Base-by-base conservation (phyloP, 768 basidiomycete species). In the Chalciporus sphaerocephalus region DNA sequence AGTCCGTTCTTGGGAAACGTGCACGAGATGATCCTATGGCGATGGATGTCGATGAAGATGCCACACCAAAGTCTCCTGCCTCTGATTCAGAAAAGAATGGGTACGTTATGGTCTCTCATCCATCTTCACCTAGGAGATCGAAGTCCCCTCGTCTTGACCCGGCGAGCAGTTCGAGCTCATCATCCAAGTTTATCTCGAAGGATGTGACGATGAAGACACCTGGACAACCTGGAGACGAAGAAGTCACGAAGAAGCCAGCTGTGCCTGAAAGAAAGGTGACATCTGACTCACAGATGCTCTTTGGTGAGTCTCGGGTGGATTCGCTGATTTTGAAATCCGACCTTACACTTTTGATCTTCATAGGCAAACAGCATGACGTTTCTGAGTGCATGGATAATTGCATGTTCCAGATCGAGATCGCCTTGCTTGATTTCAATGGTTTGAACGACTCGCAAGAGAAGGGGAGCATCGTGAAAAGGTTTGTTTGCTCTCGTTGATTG, bases 351-450 rank as follows among this genome's bases (percentile, higher is more conserved):
- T 32, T 18, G 59, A 32, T 22, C 38, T 48, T 46, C 7, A 30
- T 46, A 92, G 93, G 95, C 5, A 86, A 87, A 56, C 96, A 99
- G 58, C 95, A 99, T 59, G 96, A 99, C 62, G 94, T 98, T 11
- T 86, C 95, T 0, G 96, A 99, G 67, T 97, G 95, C 68, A 92
- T 98, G 87, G 95, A 98, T 67, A 98, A 98, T 58, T 94, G 94
- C 71, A 87, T 99, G 76, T 96, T 96, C 69, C 96, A 98, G 66
- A 92, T 98, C 40, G 96, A 99, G 66, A 87, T 91, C 4, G 93
- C 92, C 1, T 64, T 92, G 38, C 72, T 92, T 30, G 87, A 87
- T 57, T 87, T 92, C 49, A 79, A 79, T 40, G 59, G 53, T 9
- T 28, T 66, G 49, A 52, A 23, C 28, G 72, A 61, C 9, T 63